A percentile compares a stretch with the other conserved stretches of the same genome.
phyloP scores from a whole-genome alignment of 2,329 filamentous ascomycete genomes.

The Penicillium verrucosum region DNA sequence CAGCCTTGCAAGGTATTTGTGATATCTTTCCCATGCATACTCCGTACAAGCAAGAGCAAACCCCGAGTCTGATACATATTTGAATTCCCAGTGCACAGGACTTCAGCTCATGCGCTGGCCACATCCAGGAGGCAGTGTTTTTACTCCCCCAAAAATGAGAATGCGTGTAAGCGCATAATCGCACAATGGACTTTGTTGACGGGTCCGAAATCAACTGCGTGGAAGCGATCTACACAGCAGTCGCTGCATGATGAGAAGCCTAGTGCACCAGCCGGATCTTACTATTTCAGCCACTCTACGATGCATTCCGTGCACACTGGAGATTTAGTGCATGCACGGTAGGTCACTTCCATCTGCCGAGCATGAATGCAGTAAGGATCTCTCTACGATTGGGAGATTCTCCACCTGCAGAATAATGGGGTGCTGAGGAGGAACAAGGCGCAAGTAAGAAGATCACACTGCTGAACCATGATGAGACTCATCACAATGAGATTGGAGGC shows the following conservation, averaged over 20 bases:
- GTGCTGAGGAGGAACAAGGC: not conserved
- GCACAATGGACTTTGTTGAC: conserved; percentile 16
- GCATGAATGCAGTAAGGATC: conserved; percentile 17
- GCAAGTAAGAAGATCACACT: not conserved
- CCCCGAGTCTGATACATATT: not conserved
- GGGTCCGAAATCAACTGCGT: conserved; percentile 15
- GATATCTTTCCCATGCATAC: conserved; percentile 3
- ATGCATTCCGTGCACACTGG: conserved; percentile 20
- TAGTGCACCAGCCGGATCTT: conserved; percentile 17
- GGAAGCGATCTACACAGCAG: conserved; percentile 22
- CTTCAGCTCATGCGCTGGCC: not conserved
- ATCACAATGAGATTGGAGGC: not conserved
- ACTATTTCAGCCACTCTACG: conserved; percentile 24
- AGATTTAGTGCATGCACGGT: conserved; percentile 25
- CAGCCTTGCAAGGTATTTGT: not conserved
- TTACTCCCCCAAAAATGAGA: not conserved
- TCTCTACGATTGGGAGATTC: not conserved
- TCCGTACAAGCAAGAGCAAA: conserved; percentile 7
- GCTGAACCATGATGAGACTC: not conserved
- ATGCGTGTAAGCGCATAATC: not conserved
- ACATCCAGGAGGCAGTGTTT: not conserved
- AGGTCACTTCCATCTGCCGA: conserved; percentile 22
- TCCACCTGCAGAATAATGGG: conserved; percentile 13
- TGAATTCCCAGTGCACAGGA: not conserved
- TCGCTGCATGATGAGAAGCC: conserved; percentile 14